Evolutionary conservation across 2,329 filamentous ascomycete species (phyloP), one percentile per base, ranked within the genome.

Genomic region (Ophiostoma angusticollis): DNA sequence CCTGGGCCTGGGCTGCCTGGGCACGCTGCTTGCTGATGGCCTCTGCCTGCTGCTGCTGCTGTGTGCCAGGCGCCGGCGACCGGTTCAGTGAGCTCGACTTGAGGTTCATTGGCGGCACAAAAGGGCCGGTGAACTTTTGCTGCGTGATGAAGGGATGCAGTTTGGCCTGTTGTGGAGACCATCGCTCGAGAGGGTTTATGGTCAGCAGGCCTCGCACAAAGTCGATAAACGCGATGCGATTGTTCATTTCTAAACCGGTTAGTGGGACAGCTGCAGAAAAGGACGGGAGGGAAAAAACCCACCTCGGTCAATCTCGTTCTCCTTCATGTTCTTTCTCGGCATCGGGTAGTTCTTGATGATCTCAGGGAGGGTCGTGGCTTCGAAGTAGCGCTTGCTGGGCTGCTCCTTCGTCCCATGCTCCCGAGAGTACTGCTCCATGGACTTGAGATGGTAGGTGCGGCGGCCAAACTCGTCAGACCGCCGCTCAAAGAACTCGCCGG

Each of bases 261-360:
- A 30, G 14, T 21, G 12, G 24, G 7, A 9, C 14, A 12, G 11
- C n/a, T n/a, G n/a, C n/a, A 23, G 9, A 16, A 12, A 25, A 31
- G 6, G 13, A 12, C 5, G 14, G n/a, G n/a, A 16, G 3, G 25
- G 14, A 18, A 16, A 9, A 11, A 14, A 12, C 71, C 55, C 67
- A 95, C 91, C 91, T 82, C 91, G 68, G 52, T 98, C 91, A 48
- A 98, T 80, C 62, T 98, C 91, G 50, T 78, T 83, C 58, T 82
- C 86, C 65, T 98, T 98, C 91, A 98, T 98, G 54, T 95, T 95
- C 65, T 98, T 98, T 53, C 91, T 74, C 34, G 91, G 91, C 89
- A 98, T 95, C 6, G 91, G 83, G 56, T 98, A 98, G 40, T 84
- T 86, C 57, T 93, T 85, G 63, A 98, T 96, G 47, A 98, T 98